Base-by-base conservation (phyloP, 148 eudicot genomes). In the Vaccinium vitisidaea region DNA sequence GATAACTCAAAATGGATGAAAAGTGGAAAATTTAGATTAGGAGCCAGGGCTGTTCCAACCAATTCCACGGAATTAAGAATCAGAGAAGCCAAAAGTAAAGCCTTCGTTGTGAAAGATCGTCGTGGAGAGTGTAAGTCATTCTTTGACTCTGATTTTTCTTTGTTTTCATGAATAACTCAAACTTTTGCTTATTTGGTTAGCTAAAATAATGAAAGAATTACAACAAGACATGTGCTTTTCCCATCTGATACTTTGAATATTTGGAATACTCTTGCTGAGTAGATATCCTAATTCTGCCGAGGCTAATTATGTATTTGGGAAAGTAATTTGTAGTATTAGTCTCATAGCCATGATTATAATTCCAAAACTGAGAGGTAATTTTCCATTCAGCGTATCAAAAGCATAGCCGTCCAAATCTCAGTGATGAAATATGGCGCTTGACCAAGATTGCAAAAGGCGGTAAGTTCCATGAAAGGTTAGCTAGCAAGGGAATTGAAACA, bases 1-100 rank as follows among this genome's bases (percentile, higher is more conserved):
- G 98, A 94, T 85, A 96, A 96, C 76, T 96, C 99, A 19, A 93
- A 97, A 86, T 96, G 99, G 99, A 87, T 90, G 15, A 91, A 95
- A 81, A 89, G 96, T 77, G 74, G 98, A 77, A 94, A 84, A 82
- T 95, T 95, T 86, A 89, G 92, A 83, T 82, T 95, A 75, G 98
- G 95, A 43, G 92, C 91, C 19, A 92, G 89, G 84, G 79, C 80
- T 75, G 86, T 87, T 75, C 84, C 87, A 36, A 75, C 80, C 48
- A 82, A 23, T 56, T 84, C 89, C 15, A 25, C 50, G 84, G 93
- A 86, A 52, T 59, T 49, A 30, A 87, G 82, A 56, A 88, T 96
- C 23, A 92, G 89, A 85, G 98, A 94, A 89, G 99, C 94, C 81
- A 89, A 84, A 69, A 93, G 94, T 88, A 95, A 90, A 53, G 88